These are phyloP conservation scores for Leishmania tarentolae DNA, from an alignment of 208 protist species.

Conservation along the genomic window DNA sequence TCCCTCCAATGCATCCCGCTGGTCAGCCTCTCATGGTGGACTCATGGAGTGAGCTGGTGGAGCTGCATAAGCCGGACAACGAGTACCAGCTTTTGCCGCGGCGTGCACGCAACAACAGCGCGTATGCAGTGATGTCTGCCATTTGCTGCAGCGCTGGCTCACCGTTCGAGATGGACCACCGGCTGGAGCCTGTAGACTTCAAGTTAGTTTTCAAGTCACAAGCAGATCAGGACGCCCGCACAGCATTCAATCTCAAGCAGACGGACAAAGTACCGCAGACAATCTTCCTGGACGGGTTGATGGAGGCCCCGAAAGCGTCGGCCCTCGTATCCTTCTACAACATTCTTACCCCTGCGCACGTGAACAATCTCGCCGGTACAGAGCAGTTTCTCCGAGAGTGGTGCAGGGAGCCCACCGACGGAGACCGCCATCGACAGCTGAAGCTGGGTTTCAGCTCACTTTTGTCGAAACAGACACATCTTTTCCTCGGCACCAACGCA, in stretches of 20 bases:
- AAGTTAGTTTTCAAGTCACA: conserved; percentile 80
- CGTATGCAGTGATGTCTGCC: conserved; percentile 72
- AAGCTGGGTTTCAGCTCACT: conserved; percentile 65
- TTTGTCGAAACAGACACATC: conserved; percentile 53
- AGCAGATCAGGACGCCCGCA: conserved; percentile 73
- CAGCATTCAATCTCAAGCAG: conserved; percentile 73
- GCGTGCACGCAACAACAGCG: conserved; percentile 68
- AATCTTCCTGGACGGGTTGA: conserved; percentile 86
- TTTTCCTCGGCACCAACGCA: conserved; percentile 79
- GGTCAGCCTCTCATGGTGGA: conserved; percentile 80
- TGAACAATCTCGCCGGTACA: conserved; percentile 69
- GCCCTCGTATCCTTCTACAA: conserved; percentile 66
- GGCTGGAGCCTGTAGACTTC: conserved; percentile 84
- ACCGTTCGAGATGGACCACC: conserved; percentile 86
- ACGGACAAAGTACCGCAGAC: conserved; percentile 63
- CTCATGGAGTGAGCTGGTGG: conserved; percentile 75
- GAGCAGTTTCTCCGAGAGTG: conserved; percentile 75
- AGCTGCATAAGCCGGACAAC: conserved; percentile 72
- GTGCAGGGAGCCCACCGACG: conserved; percentile 58
- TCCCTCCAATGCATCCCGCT: conserved; percentile 78
- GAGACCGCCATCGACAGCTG: conserved; percentile 78
- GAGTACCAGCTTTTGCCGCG: conserved; percentile 86
- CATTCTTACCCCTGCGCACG: conserved; percentile 52
- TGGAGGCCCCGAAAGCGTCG: conserved; percentile 61
- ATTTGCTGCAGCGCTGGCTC: conserved; percentile 82